Base-by-base conservation (phyloP, 176 grass and related monocot species). In the Cenchrus purpureus region DNA sequence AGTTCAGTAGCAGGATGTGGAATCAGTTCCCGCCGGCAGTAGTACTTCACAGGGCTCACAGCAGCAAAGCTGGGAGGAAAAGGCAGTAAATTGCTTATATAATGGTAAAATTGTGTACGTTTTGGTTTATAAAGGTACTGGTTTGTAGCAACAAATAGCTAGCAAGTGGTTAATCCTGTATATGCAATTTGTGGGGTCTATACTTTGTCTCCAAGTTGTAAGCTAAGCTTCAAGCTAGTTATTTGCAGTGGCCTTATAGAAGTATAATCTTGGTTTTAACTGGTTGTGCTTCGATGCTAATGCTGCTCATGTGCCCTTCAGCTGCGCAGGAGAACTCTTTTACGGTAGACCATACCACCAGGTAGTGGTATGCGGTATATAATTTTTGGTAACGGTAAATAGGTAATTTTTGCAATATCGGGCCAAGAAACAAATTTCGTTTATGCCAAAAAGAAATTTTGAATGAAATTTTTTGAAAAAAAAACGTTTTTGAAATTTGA, bases 111-210 rank as follows among this genome's bases (percentile, higher is more conserved):
- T 22, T 48, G 19, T 66, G 7, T 8, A 10, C 28, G 37, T 73
- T 88, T 48, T 79, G 17, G 58, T 74, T 79, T 71, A 34, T 34
- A 0, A n/a, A 25, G n/a, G 11, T 64, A 64, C 25, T 48, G 43
- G 44, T 60, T 60, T 60, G 20, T 63, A 73, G 20, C 46, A 16
- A n/a, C 49, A 73, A 73, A 73, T 10, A 73, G 71, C 48, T 29
- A 50, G 37, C 37, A 40, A 50, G 25, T 29, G 46, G 25, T 48
- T 51, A 31, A 73, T 48, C 10, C 71, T 53, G 11, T 28, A 50
- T 15, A 5, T 22, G 4, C 43, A 71, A 25, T 45, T 10, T 14
- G 50, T 12, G 4, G 45, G n/a, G 48, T 71, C 19, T 71, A 20
- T 71, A 49, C 52, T 48, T 16, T 73, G 70, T 31, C 16, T 52